Evolutionary conservation across 2,329 filamentous ascomycete genomes (phyloP), one percentile per base, ranked within the genome.

Genomic region (Furcasterigmium sp.): DNA sequence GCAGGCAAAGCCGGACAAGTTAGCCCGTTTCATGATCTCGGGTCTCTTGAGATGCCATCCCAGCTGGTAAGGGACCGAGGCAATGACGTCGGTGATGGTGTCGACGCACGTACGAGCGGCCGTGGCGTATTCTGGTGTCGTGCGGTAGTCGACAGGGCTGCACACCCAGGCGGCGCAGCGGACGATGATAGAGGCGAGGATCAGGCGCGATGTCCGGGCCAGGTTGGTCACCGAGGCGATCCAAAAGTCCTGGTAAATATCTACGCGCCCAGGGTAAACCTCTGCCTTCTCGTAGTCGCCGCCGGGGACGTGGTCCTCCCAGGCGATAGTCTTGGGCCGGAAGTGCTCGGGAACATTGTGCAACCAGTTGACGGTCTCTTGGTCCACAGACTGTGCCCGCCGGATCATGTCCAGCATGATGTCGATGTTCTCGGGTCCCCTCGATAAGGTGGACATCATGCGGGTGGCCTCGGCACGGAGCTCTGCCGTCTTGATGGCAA

Each of bases 121-220:
- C 1, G 71, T 70, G 10, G 76, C 76, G 50, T 82, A 83, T 56
- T 82, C 76, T 15, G 76, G 72, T 6, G 78, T 82, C 2, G 78
- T 82, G 34, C 78, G 68, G 53, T 82, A 82, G 57, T 84, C 79
- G 8, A 78, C 69, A 0, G 80, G 79, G 8, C 71, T 66, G 56
- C 75, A 78, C 19, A 77, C 65, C 78, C 78, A 82, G 2, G 80
- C 79, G 7, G 74, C 71, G 52, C 77, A 81, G 7, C 80, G 73
- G 11, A 82, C 73, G 29, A 76, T 70, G 14, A 78, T 60, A 14
- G 75, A 73, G 3, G 73, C 70, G 19, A 82, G 64, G 41, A 78
- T 70, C 21, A 83, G 64, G 3, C 80, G 67, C 7, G 72, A 68
- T 14, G 73, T 68, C 14, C 78, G 66, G 46, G 69, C 63, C 60